Conservation (phyloP, 352 stramenopile species). For the Labyrinthula sp. region DNA sequence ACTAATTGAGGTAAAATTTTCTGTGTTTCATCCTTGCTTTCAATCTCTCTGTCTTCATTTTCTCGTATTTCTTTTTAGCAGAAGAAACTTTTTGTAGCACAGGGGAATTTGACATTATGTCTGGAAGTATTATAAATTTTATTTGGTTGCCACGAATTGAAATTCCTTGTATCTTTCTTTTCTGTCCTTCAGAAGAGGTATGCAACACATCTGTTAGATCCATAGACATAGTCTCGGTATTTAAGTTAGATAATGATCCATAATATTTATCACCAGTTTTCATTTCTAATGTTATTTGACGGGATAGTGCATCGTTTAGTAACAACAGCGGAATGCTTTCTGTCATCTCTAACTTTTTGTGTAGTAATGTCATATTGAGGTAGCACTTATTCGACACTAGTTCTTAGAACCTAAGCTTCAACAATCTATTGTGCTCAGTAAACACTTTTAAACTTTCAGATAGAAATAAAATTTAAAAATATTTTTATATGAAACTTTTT, state of each 20-base stretch:
- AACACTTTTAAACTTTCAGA: too few species aligned
- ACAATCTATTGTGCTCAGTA: too few species aligned
- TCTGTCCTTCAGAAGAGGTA: conserved; percentile 54
- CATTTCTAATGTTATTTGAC: conserved; percentile 56
- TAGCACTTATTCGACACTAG: too few species aligned
- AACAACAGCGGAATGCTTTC: conserved; percentile 54
- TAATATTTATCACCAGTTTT: conserved; percentile 67
- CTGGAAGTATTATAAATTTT: conserved; percentile 16
- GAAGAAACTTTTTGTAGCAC: conserved; percentile 13
- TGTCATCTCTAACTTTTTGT: too few species aligned
- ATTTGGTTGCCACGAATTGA: conserved; percentile 11
- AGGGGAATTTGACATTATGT: conserved; percentile 5
- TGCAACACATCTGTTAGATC: conserved; percentile 57
- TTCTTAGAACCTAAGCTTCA: too few species aligned
- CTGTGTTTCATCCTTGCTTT: too few species aligned
- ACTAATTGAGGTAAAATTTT: too few species aligned
- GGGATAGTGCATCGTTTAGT: conserved; percentile 56
- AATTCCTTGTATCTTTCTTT: conserved; percentile 49
- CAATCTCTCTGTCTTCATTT: too few species aligned
- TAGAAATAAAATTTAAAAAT: too few species aligned
- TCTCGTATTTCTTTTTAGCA: conserved; percentile 17
- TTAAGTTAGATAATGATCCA: conserved; percentile 51
- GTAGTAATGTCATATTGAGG: too few species aligned
- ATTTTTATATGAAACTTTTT: too few species aligned
- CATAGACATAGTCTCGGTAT: conserved; percentile 65